These are phyloP conservation scores for Clarkia xantiana DNA, from an alignment of 345 rosid genomes.

Conservation along the genomic window DNA sequence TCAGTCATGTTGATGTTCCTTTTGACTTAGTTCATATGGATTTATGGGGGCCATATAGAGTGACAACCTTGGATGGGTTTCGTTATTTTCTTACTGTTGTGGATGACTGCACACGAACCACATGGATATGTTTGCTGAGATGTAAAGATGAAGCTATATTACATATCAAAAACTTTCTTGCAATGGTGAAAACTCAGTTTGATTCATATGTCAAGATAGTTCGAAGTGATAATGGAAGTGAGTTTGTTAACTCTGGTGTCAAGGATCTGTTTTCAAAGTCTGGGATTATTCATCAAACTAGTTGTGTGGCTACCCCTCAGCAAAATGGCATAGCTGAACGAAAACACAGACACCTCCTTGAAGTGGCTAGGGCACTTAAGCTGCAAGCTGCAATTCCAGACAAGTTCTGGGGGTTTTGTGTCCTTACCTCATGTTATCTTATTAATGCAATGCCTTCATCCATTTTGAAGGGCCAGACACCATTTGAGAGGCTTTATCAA, in stretches of 20 bases:
- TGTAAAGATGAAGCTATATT: background rate
- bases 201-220: background rate
- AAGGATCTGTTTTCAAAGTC: background rate
- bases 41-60: no score
- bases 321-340: conserved; percentile 3
- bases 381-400: conserved; percentile 1
- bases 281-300: background rate
- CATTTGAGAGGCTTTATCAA: no score
- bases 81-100: no score
- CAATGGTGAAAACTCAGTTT: background rate
- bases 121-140: background rate
- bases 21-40: no score
- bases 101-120: no score
- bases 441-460: no score
- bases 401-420: background rate
- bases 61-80: no score
- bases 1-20: no score
- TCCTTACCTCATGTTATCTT: no score
- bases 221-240: background rate
- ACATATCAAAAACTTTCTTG: background rate
- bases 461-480: no score
- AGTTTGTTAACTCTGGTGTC: background rate
- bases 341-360: conserved; percentile 5
- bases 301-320: background rate
- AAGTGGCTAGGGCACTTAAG: background rate